Base-by-base conservation (phyloP, 2,329 filamentous ascomycete genomes). In the Diaporthe nobilis region DNA sequence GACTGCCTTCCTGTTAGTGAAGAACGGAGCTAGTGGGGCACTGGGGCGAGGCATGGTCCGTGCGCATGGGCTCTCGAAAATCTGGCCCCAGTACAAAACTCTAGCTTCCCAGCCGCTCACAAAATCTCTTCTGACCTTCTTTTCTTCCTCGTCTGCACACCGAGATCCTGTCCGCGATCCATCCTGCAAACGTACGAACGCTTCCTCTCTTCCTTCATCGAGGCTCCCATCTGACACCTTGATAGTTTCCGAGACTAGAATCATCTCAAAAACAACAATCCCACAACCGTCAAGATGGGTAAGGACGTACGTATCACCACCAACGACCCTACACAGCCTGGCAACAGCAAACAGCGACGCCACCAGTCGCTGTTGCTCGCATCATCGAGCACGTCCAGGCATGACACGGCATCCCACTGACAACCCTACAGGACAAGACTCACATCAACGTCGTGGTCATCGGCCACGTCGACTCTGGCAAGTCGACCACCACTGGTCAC, bases 391-490 rank as follows among this genome's bases (percentile, higher is more conserved):
- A 22, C 15, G 1, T 4, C 20, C 7, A n/a, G 17, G 57, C 65
- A 71, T 65, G 28, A 25, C 20, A 42, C 37, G 20, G 44, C n/a
- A 37, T 28, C 31, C 13, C 65, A 57, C 80, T 81, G 76, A 81
- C 82, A 65, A 63, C 70, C 94, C 98, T 95, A 92, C 93, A 98
- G 85, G 94, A 96, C 81, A 98, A 98, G 94, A 90, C 88, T 89
- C 96, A 98, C 89, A 95, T 98, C 89, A 96, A 96, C 94, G 75
- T 83, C 78, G 81, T 83, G 81, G 83, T 85, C 78, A 83, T 84
- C 80, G 81, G 96, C 92, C 96, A 98, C 93, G 96, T 98, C 95
- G 95, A 98, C 90, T 98, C 95, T 88, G 96, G 96, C 91, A 98
- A 98, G 94, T 98, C 96, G 83, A 98, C 96, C 88, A 98, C 96